phyloP scores from a whole-genome alignment of 2,329 filamentous ascomycete species.

The Neodidymelliopsis sp. region DNA sequence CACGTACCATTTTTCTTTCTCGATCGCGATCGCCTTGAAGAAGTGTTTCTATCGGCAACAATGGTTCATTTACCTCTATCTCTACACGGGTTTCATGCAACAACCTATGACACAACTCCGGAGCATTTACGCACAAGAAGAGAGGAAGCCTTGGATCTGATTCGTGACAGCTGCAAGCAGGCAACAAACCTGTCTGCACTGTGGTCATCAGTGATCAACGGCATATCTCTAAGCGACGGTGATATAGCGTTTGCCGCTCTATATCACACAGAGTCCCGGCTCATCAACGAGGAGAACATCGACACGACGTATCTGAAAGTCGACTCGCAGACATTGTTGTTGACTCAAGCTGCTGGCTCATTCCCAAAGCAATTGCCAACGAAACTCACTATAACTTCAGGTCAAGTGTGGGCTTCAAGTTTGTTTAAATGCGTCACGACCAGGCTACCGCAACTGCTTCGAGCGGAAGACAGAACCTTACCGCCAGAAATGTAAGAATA shows the following conservation, averaged over 20 bases:
- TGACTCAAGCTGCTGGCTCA: background rate
- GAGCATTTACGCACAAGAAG: background rate
- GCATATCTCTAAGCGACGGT: background rate
- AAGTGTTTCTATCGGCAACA: background rate
- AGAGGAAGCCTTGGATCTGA: background rate
- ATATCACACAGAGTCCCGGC: background rate
- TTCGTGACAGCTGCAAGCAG: background rate
- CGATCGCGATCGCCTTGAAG: background rate
- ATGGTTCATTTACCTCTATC: background rate
- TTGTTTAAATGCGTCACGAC: background rate
- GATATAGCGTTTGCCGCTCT: background rate
- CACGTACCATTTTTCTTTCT: background rate
- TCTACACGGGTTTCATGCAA: background rate
- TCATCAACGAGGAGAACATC: background rate
- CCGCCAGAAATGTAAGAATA: background rate
- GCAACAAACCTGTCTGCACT: background rate
- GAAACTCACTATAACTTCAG: background rate
- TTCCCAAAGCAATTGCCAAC: background rate
- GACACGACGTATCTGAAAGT: background rate
- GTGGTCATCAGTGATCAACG: background rate
- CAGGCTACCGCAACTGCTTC: background rate
- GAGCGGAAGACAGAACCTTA: background rate
- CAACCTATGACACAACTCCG: background rate
- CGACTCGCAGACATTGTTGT: background rate
- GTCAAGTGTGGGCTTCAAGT: background rate